Evolutionary conservation across 129 eudicot genomes (phyloP), one percentile per base, ranked within the genome.

Genomic region (Apium graveolens): DNA sequence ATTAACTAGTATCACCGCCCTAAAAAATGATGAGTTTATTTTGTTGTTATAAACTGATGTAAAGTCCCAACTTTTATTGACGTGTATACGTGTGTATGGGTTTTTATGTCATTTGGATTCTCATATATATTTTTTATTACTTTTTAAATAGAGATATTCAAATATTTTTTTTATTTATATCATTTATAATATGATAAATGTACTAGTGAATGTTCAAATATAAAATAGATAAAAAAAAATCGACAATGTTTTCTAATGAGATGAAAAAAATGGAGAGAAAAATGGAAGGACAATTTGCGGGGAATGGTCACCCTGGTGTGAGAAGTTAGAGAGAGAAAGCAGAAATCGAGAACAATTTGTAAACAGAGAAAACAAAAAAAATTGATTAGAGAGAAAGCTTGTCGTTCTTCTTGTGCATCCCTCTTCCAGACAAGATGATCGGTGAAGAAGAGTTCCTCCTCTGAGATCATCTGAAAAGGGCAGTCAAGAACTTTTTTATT

Each of bases 381-480:
- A 76, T 53, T 80, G 73, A 29, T 26, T 24, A 21, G 87, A 48
- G 63, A 69, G 75, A 71, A 26, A 68, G 11, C 69, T 71, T 65
- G 26, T 45, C 69, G 82, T 32, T 69, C 31, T 71, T 37, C 34
- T 74, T 74, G 77, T 74, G 48, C 60, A n/a, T 74, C 86, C 96
- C 83, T 82, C 83, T 86, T 84, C 84, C 94, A 83, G 88, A 87
- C 81, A 80, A 82, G 91, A 85, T 88, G 93, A 84, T 86, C 87
- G 82, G 80, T 60, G 68, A 60, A 81, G 90, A 87, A 89, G 86
- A 84, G 86, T 71, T 86, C 79, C 76, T 80, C 81, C 92, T 91
- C 95, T 89, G 70, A 86, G 93, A 90, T 93, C 97, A 86, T 89
- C 89, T 89, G 87, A 87, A 86, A 82, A 87, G 85, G 91, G 91